Percentiles rank a stretch among this genome's conserved stretches.
Conservation (phyloP, 2,329 filamentous ascomycete species). For the Penicillium sp. region DNA sequence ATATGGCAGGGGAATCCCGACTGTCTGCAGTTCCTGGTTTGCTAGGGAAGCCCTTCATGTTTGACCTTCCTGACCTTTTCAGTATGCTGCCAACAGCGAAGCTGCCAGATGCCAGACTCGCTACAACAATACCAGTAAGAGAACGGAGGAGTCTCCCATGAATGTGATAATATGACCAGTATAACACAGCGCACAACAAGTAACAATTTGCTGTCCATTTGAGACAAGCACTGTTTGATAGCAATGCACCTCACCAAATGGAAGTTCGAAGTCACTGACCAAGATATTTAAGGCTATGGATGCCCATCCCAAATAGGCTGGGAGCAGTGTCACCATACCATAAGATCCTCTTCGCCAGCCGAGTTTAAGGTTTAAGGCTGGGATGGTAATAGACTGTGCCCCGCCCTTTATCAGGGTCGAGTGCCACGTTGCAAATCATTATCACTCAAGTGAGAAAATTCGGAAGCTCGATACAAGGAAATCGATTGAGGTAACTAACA, state of each 20-base stretch:
- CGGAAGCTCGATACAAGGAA: neutral
- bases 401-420: neutral
- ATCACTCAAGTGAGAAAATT: neutral
- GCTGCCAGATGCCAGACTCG: neutral
- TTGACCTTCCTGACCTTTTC: neutral
- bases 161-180: too few relatives aligned
- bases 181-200: too few relatives aligned
- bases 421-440: neutral
- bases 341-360: too few relatives aligned
- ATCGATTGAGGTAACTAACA: neutral
- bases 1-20: neutral
- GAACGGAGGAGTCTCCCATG: neutral
- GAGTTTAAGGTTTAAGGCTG: too few relatives aligned
- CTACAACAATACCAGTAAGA: neutral
- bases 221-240: too few relatives aligned
- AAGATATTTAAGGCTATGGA: too few relatives aligned
- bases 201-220: too few relatives aligned
- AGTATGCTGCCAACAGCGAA: neutral
- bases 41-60: neutral
- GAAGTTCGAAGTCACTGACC: too few relatives aligned
- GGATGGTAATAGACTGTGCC: too few relatives aligned
- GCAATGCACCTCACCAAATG: too few relatives aligned
- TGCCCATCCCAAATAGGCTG: too few relatives aligned
- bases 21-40: neutral
- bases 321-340: too few relatives aligned